These are phyloP conservation scores for Pyrenochaeta sp. DNA, from an alignment of 2,329 filamentous ascomycete genomes.

Conservation along the genomic window DNA sequence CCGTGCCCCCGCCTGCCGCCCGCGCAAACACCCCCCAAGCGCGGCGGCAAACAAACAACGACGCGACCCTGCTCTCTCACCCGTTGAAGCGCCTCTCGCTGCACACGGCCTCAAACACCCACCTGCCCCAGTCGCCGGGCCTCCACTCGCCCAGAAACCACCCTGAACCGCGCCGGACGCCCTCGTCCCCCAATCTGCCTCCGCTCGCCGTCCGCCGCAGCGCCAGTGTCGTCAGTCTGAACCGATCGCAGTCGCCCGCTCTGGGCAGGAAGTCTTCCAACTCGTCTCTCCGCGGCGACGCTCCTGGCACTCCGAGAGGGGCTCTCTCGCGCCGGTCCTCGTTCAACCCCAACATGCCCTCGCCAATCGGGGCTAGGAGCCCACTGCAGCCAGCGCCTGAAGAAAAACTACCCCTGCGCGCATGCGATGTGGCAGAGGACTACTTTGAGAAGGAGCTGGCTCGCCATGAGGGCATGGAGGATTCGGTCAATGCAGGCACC, in stretches of 20 bases:
- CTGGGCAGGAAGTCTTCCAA: constrained; percentile 53
- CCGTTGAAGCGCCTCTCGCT: constrained; percentile 49
- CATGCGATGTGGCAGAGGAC: constrained; percentile 68
- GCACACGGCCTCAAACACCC: constrained; percentile 38
- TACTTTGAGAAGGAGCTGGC: constrained; percentile 75
- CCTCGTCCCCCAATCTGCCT: constrained; percentile 37
- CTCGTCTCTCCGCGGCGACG: constrained; percentile 52
- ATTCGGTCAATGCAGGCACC: constrained; percentile 62
- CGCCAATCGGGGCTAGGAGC: constrained; percentile 50
- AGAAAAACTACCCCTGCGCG: constrained; percentile 55
- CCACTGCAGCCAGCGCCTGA: constrained; percentile 48
- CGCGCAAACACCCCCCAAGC: constrained; percentile 16
- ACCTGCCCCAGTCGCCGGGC: constrained; percentile 40
- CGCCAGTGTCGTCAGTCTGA: constrained; percentile 52
- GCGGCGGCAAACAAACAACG: constrained; percentile 45
- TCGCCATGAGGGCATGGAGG: constrained; percentile 60
- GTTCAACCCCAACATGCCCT: constrained; percentile 50
- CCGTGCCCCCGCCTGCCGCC: constrained; percentile 12
- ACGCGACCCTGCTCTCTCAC: constrained; percentile 41
- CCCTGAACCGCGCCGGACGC: constrained; percentile 25
- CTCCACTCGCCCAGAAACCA: constrained; percentile 31
- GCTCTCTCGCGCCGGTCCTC: constrained; percentile 53
- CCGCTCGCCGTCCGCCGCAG: constrained; percentile 50
- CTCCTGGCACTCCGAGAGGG: constrained; percentile 45
- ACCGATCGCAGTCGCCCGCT: constrained; percentile 50